These are phyloP conservation scores for Vanilla planifolia DNA, from an alignment of 106 monocot genomes.

Conservation along the genomic window DNA sequence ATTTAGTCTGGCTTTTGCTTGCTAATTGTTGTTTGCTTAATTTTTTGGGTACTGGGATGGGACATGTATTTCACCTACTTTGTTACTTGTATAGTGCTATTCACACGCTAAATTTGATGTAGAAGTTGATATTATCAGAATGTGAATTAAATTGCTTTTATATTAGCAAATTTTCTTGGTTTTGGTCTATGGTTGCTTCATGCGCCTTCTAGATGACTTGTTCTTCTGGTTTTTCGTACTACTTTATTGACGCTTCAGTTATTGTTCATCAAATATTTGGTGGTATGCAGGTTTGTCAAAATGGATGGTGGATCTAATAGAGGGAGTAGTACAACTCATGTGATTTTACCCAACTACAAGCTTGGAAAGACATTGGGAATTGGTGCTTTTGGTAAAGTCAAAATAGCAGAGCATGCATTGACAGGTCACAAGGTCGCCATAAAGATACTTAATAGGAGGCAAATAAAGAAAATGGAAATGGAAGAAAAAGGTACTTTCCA, in stretches of 20 bases:
- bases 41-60: too few species aligned
- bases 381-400: constrained; percentile 52
- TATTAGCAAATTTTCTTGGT: too few species aligned
- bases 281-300: not conserved
- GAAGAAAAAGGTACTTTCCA: constrained; percentile 46
- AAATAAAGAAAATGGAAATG: constrained; percentile 51
- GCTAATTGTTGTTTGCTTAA: too few species aligned
- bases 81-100: too few species aligned
- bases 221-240: not conserved
- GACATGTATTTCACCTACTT: too few species aligned
- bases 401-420: constrained; percentile 44
- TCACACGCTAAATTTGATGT: too few species aligned
- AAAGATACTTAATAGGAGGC: constrained; percentile 37
- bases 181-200: not conserved
- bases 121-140: too few species aligned
- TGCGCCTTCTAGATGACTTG: not conserved
- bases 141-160: too few species aligned
- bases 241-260: not conserved
- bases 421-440: constrained; percentile 53
- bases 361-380: constrained; percentile 50
- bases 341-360: constrained; percentile 32
- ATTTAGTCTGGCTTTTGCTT: too few species aligned
- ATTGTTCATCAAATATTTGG: not conserved
- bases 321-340: constrained; percentile 23
- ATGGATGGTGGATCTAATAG: constrained; percentile 16